Percentiles rank a stretch among this genome's conserved stretches.
These are phyloP conservation scores for Rhododendron mucronatum DNA, from an alignment of 148 eudicot genomes.

Conservation along the genomic window DNA sequence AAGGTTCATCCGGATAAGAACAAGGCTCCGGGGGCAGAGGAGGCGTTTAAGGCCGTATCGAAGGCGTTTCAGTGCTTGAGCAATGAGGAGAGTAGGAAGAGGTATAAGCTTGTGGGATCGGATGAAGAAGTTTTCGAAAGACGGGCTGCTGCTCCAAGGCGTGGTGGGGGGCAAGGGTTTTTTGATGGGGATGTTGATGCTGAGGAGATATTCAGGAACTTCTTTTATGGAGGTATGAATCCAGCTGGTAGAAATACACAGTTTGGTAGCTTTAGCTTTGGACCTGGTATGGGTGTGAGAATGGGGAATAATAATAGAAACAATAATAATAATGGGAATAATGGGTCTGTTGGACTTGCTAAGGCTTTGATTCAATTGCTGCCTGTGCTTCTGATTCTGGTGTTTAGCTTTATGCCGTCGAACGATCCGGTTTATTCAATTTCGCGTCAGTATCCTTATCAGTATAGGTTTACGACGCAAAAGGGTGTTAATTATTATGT, in stretches of 20 bases:
- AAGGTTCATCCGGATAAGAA: constrained; percentile 66
- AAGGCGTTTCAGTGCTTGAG: constrained; percentile 57
- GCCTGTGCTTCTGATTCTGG: constrained; percentile 42
- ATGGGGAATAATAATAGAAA: constrained; percentile 12
- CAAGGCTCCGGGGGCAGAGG: constrained; percentile 52
- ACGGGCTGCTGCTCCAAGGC: constrained; percentile 19
- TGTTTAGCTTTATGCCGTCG: constrained; percentile 48
- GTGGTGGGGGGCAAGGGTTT: constrained; percentile 25
- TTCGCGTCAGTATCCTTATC: constrained; percentile 30
- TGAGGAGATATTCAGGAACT: constrained; percentile 57
- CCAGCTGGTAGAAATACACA: constrained; percentile 27
- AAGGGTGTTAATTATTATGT: constrained; percentile 47
- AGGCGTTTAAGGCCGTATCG: constrained; percentile 51
- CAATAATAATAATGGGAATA: constrained; percentile 5
- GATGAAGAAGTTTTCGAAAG: constrained; percentile 44
- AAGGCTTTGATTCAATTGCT: constrained; percentile 38
- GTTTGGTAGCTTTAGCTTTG: constrained; percentile 46
- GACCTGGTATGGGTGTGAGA: constrained; percentile 41
- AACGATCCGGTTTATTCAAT: constrained; percentile 38
- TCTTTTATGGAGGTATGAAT: constrained; percentile 56
- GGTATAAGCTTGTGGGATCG: constrained; percentile 37
- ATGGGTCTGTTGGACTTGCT: constrained; percentile 26
- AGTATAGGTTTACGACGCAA: constrained; percentile 27
- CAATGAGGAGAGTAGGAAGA: constrained; percentile 36
- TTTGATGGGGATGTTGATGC: constrained; percentile 51